These are phyloP conservation scores for Clonostachys chloroleuca DNA, from an alignment of 2,329 filamentous ascomycete species.

Conservation along the genomic window DNA sequence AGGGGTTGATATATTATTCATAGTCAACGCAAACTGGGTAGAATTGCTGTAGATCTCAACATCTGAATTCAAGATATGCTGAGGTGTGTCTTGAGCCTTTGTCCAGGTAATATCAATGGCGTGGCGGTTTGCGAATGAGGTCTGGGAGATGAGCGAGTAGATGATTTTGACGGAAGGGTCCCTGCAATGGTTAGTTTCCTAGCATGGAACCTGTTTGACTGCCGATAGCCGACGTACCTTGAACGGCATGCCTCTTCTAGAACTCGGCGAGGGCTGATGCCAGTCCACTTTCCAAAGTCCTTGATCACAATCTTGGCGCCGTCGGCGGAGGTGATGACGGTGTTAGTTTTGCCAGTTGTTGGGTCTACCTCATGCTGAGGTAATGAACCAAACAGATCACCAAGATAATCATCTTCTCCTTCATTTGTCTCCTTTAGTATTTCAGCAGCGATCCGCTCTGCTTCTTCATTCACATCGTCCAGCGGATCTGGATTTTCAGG, in stretches of 20 bases:
- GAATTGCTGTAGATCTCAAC: conserved; percentile 40
- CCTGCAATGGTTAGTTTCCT: conserved; percentile 30
- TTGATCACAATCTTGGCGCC: conserved; percentile 59
- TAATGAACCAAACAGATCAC: conserved; percentile 51
- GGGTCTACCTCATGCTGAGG: conserved; percentile 58
- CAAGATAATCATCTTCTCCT: conserved; percentile 48
- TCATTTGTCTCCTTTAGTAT: conserved; percentile 46
- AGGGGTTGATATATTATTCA: conserved; percentile 70
- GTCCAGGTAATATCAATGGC: conserved; percentile 74
- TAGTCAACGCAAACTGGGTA: conserved; percentile 62
- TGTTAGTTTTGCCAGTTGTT: conserved; percentile 52
- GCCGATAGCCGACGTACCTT: conserved; percentile 41
- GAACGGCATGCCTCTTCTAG: conserved; percentile 86
- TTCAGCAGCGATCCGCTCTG: conserved; percentile 53
- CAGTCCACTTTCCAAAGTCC: conserved; percentile 81
- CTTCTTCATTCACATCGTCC: conserved; percentile 45
- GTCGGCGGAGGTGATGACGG: conserved; percentile 45
- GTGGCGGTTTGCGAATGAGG: conserved; percentile 72
- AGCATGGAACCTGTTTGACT: no score
- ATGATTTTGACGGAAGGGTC: conserved; percentile 65
- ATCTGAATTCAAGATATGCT: conserved; percentile 23
- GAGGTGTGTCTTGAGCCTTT: conserved; percentile 57
- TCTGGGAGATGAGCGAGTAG: conserved; percentile 68
- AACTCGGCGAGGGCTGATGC: conserved; percentile 69
- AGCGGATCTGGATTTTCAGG: conserved; percentile 13